Evolutionary conservation across 2,329 filamentous ascomycete genomes (phyloP), one percentile per base, ranked within the genome.

Genomic region (Beauveria pseudobassiana): DNA sequence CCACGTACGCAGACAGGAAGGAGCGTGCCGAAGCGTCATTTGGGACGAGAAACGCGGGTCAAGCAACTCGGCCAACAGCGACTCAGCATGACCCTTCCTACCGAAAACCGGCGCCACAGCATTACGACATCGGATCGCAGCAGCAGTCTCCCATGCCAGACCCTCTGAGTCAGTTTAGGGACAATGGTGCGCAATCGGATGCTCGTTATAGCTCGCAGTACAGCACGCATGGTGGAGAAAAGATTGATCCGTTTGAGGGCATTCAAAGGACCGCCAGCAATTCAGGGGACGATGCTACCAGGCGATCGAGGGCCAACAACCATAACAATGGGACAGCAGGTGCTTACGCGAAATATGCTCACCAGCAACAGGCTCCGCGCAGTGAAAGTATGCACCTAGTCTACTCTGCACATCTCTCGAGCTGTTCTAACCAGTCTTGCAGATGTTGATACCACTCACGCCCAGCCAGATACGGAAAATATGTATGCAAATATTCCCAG

Each of bases 141-240:
- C 69, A 69, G 45, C 66, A 66, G 9, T 45, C 62, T 53, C 69
- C 71, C 14, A 72, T 74, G 64, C 72, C 74, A n/a, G 80, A 85
- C 64, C 80, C 79, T 2, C 67, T 83, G 48, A 77, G 74, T 24
- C 74, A 78, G 56, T 82, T 83, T 62, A 75, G 76, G 67, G 70
- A 74, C 1, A 64, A 64, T 45, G 76, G 79, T 5, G 71, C 71
- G 1, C 75, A 74, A 49, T 62, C 74, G 48, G 81, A 85, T 63
- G 70, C 72, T n/a, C 77, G 83, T n/a, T 77, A 83, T 60, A 82
- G 82, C 65, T 82, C 81, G 6, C 83, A 84, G 0, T 87, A 87
- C 67, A 76, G 78, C 48, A 78, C 76, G 1, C 77, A 80, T 38
- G 77, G 81, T 14, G 83, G 84, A 40, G 85, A 87, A 69, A 86